Evolutionary conservation across 108 stramenopile species (phyloP).

Genomic region (Skeletonema menzelii): DNA sequence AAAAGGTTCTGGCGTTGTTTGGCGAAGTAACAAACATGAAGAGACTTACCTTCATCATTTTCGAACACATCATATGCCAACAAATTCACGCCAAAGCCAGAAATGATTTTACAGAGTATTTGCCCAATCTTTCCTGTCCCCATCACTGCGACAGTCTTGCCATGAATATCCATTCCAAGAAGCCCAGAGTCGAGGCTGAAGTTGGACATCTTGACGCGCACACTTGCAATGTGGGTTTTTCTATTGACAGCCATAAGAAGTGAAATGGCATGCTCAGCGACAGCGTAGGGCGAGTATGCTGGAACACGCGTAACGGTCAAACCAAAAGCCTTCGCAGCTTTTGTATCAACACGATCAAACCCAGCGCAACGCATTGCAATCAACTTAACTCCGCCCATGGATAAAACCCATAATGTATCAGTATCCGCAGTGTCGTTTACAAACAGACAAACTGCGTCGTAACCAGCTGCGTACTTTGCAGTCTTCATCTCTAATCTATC

Average conservation of each 20-base stretch:
- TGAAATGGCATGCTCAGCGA: conserved; percentile 80
- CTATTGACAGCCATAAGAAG: conserved; percentile 80
- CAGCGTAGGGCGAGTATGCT: conserved; percentile 83
- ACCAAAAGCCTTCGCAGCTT: conserved; percentile 65
- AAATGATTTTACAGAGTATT: conserved; percentile 72
- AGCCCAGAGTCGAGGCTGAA: conserved; percentile 79
- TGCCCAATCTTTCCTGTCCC: conserved; percentile 79
- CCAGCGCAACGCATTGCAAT: conserved; percentile 78
- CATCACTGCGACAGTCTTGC: conserved; percentile 66
- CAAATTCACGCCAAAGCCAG: conserved; percentile 69
- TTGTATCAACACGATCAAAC: conserved; percentile 74
- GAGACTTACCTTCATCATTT: conserved; percentile 28
- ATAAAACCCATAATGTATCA: conserved; percentile 48
- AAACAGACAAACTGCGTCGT: conserved; percentile 74
- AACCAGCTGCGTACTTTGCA: conserved; percentile 59
- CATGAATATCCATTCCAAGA: conserved; percentile 75
- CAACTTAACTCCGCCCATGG: conserved; percentile 62
- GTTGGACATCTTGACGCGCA: conserved; percentile 73
- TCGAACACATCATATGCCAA: conserved; percentile 70
- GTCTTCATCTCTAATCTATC: conserved; percentile 53
- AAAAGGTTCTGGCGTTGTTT: too few species aligned
- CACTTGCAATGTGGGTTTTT: conserved; percentile 52
- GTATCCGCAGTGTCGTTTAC: conserved; percentile 79
- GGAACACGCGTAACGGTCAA: conserved; percentile 75
- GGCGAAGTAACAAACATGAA: background rate